These are phyloP conservation scores for Dioscorea cayenensis DNA, from an alignment of 116 monocot species.

Conservation along the genomic window DNA sequence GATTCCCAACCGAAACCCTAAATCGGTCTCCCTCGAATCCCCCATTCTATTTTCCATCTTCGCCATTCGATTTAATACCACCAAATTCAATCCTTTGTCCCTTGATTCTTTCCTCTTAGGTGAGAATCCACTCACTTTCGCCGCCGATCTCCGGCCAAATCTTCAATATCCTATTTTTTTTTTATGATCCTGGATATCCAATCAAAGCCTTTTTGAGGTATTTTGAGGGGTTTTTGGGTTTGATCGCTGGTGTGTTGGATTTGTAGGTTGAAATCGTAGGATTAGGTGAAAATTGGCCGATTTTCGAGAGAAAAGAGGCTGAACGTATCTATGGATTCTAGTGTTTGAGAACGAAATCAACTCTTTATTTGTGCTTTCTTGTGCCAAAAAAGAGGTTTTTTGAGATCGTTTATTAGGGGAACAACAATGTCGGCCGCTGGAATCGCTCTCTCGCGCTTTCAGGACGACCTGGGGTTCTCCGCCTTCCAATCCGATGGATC, in stretches of 20 bases:
- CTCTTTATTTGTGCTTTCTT: background rate
- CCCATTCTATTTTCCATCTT: background rate
- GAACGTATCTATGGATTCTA: background rate
- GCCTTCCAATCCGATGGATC: conserved; percentile 21
- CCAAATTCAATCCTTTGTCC: background rate
- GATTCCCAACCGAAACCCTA: background rate
- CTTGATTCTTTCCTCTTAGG: background rate
- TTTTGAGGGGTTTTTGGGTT: background rate
- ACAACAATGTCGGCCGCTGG: conserved; percentile 37
- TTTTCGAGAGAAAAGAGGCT: background rate
- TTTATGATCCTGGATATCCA: background rate
- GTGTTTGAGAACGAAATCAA: background rate
- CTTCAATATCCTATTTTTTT: background rate
- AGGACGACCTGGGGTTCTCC: conserved; percentile 14
- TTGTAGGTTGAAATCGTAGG: background rate
- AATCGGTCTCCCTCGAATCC: background rate
- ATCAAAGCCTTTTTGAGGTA: background rate
- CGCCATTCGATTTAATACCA: background rate
- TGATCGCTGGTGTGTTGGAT: background rate
- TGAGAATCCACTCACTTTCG: background rate
- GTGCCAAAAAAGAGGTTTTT: background rate
- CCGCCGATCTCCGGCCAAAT: background rate
- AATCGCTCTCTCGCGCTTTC: conserved; percentile 18
- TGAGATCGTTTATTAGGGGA: background rate
- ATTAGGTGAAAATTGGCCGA: background rate